These are phyloP conservation scores for Apostasia shenzhenica DNA, from an alignment of 106 monocot species.

Conservation along the genomic window DNA sequence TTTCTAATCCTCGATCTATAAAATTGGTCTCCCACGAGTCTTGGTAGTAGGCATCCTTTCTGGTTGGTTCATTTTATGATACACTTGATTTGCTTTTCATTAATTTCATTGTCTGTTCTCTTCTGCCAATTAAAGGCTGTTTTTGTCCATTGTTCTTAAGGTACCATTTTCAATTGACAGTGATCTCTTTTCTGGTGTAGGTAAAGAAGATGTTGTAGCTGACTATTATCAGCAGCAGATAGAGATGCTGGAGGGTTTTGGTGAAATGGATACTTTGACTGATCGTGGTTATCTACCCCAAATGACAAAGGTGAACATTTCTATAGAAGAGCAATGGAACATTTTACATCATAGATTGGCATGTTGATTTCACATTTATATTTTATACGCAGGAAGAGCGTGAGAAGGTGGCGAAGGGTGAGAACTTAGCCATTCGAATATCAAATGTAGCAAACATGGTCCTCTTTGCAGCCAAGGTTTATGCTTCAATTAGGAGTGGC, in stretches of 20 bases:
- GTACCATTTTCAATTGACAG: neutral
- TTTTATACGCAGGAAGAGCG: slow-evolving; percentile 64
- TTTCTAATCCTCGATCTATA: too few species aligned
- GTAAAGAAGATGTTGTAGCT: slow-evolving; percentile 67
- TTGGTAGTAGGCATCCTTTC: too few species aligned
- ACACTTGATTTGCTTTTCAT: too few species aligned
- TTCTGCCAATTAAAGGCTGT: neutral
- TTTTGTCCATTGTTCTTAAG: neutral
- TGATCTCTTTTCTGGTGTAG: slow-evolving; percentile 14
- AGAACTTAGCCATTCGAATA: slow-evolving; percentile 67
- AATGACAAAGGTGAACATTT: slow-evolving; percentile 55
- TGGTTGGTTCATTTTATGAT: too few species aligned
- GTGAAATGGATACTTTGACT: slow-evolving; percentile 89
- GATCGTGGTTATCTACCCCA: slow-evolving; percentile 77
- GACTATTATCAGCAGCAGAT: slow-evolving; percentile 95
- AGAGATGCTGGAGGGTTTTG: slow-evolving; percentile 93
- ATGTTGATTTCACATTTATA: slow-evolving; percentile 1
- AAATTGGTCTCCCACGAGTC: too few species aligned
- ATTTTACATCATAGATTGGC: neutral
- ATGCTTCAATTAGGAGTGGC: slow-evolving; percentile 87
- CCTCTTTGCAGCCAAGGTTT: slow-evolving; percentile 93
- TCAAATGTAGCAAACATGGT: slow-evolving; percentile 87
- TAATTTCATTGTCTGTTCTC: neutral
- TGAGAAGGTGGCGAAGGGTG: slow-evolving; percentile 65
- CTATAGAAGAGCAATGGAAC: neutral